Percentiles rank a stretch among this genome's conserved stretches.
These are phyloP conservation scores for Penicillium sp. DNA, from an alignment of 2,329 filamentous ascomycete species.

Conservation along the genomic window DNA sequence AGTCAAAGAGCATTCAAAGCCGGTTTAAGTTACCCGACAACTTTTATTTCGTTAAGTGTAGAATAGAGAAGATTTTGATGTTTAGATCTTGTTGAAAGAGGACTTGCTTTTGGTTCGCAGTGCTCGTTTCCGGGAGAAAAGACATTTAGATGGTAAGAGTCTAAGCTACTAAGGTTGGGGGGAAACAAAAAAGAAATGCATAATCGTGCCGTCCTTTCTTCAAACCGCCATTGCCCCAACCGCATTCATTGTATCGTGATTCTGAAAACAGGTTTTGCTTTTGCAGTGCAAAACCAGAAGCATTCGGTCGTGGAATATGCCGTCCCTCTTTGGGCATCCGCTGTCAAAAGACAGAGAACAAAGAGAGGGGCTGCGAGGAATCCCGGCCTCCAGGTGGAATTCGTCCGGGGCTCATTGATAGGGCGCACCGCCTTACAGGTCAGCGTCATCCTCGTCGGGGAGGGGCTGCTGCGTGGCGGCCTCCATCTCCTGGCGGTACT, in stretches of 20 bases:
- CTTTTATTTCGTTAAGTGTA: too few relatives aligned
- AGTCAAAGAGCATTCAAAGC: too few relatives aligned
- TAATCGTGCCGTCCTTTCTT: conserved; percentile 36
- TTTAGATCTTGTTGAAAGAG: conserved; percentile 22
- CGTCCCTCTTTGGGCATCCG: conserved; percentile 1
- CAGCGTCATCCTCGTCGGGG: conserved; percentile 86
- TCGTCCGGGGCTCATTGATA: conserved; percentile 14
- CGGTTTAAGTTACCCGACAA: too few relatives aligned
- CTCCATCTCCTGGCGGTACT: conserved; percentile 88
- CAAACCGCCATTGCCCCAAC: conserved; percentile 31
- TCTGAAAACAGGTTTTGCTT: conserved; percentile 28
- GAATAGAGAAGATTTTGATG: neutral
- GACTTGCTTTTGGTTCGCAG: conserved; percentile 18
- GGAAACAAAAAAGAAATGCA: conserved; percentile 32
- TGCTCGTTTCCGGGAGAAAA: conserved; percentile 26
- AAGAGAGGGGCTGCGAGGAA: conserved; percentile 6
- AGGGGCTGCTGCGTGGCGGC: conserved; percentile 78
- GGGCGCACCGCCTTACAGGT: conserved; percentile 41
- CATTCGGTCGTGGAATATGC: conserved; percentile 14
- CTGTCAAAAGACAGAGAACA: conserved; percentile 6
- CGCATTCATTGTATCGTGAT: conserved; percentile 40
- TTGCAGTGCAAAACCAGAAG: conserved; percentile 20
- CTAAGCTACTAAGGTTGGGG: conserved; percentile 29
- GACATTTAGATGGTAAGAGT: conserved; percentile 30
- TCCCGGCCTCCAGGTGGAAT: conserved; percentile 14